Evolutionary conservation across 495 filamentous ascomycete genomes (phyloP).

Genomic region (Penicillium cosmopolitanum): DNA sequence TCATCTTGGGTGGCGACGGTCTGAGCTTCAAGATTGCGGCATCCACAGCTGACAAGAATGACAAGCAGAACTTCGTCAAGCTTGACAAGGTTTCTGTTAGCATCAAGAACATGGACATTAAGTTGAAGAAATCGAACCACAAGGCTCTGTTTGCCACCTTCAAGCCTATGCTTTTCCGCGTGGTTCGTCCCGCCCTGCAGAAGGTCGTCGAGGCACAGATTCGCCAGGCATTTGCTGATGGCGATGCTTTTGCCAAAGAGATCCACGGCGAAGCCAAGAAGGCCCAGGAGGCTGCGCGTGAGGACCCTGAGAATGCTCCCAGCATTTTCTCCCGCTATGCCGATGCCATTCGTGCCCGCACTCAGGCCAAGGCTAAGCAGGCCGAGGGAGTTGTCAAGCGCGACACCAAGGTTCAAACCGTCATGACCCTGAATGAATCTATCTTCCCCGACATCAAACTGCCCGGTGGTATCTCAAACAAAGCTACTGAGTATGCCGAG

Average conservation of each 20-base stretch:
- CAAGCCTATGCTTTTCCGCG: constrained; percentile 85
- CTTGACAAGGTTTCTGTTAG: constrained; percentile 85
- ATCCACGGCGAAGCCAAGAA: constrained; percentile 83
- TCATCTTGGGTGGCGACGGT: constrained; percentile 84
- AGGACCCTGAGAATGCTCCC: constrained; percentile 74
- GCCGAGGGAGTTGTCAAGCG: constrained; percentile 56
- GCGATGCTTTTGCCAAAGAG: constrained; percentile 71
- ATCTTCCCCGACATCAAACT: constrained; percentile 88
- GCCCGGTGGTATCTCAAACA: constrained; percentile 87
- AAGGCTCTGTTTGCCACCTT: constrained; percentile 86
- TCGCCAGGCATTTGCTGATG: constrained; percentile 70
- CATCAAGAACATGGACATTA: constrained; percentile 85
- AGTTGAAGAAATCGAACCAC: constrained; percentile 90
- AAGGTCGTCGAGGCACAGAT: constrained; percentile 89
- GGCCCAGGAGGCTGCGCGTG: constrained; percentile 64
- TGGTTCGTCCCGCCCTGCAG: constrained; percentile 79
- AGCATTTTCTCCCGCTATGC: constrained; percentile 89
- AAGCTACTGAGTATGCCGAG: constrained; percentile 93
- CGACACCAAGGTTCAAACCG: constrained; percentile 75
- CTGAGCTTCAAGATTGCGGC: constrained; percentile 92
- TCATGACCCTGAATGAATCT: constrained; percentile 85
- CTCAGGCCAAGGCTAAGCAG: constrained; percentile 75
- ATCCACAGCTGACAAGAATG: constrained; percentile 75
- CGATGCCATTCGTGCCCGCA: constrained; percentile 70
- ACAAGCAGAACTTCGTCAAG: constrained; percentile 87